Base-by-base conservation (phyloP, 1,284 basidiomycete genomes). In the Sanghuangporus baumii region DNA sequence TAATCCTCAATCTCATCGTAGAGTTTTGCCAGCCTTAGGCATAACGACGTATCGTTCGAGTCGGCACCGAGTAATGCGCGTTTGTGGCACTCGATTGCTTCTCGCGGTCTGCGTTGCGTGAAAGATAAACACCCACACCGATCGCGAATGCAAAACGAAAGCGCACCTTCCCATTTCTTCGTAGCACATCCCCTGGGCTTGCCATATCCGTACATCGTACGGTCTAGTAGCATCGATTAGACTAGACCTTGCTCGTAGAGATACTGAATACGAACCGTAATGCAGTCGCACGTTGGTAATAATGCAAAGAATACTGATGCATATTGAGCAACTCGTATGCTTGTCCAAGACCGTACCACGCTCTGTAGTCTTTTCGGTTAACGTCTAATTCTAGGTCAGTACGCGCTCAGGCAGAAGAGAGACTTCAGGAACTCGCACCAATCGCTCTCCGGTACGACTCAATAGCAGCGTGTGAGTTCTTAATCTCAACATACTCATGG, bases 301-400 rank as follows among this genome's bases (percentile, higher is more conserved):
- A 99, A 74, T 97, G 88, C 55, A 99, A 80, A 2, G 96, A 93
- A 76, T 98, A 98, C 71, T 94, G 89, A 67, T 94, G 94, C 89
- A 98, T 98, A 70, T 92, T 95, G 65, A 98, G 80, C 41, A 99
- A 81, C 73, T 98, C 96, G 73, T 99, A 99, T 18, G 96, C 94
- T 73, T 99, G 96, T 1, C 96, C 97, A 55, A 99, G 86, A 23
- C 97, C 97, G 75, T 97, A 98, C 96, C 97, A 99, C 7, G 96
- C 96, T 63, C 97, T 79, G 72, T 98, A 98, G 74, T 98, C 96
- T 73, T 98, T 97, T 57, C 94, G 85, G 70, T 97, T 97, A 67
- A 97, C 89, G 72, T 98, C 96, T 87, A 65, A 5, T 31, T 31
- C 26, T 31, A 31, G 26, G 26, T 31, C 50, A 46, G 40, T 31